phyloP scores from a whole-genome alignment of 768 basidiomycete species.

The Lactarius psammicola region DNA sequence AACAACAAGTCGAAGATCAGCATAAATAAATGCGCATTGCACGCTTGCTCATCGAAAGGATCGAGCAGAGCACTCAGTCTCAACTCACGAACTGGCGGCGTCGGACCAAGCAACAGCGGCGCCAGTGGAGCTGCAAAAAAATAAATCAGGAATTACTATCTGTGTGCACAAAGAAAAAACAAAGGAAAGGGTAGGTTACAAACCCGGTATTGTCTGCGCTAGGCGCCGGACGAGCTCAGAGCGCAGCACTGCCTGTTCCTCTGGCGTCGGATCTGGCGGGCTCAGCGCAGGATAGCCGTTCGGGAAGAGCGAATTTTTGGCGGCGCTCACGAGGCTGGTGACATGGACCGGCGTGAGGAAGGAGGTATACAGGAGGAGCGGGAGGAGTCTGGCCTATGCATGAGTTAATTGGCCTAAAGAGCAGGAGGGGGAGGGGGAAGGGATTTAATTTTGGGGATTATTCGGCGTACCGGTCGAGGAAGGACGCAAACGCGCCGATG shows the following conservation, averaged over 20 bases:
- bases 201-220: conserved; percentile 45
- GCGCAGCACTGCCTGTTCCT: conserved; percentile 67
- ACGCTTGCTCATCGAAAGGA: conserved; percentile 57
- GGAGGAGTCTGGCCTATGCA: conserved; percentile 55
- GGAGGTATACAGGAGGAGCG: conserved; percentile 57
- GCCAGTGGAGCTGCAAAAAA: conserved; percentile 40
- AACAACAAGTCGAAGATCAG: conserved; percentile 72
- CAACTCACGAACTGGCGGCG: conserved; percentile 37
- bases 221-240: conserved; percentile 42
- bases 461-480: conserved; percentile 54
- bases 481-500: conserved; percentile 47
- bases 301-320: conserved; percentile 80
- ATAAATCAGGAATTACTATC: conserved; percentile 1
- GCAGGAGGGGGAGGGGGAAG: background rate
- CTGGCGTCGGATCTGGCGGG: conserved; percentile 69
- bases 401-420: background rate
- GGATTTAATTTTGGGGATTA: background rate
- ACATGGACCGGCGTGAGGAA: conserved; percentile 54
- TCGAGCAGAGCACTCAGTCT: conserved; percentile 58
- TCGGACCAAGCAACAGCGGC: conserved; percentile 55
- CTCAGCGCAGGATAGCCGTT: conserved; percentile 80
- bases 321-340: conserved; percentile 49
- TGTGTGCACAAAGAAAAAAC: background rate
- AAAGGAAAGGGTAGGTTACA: conserved; percentile 18
- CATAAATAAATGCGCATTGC: conserved; percentile 77